Conservation (phyloP, 2,329 filamentous ascomycete genomes). For the Sporothrix protearum region DNA sequence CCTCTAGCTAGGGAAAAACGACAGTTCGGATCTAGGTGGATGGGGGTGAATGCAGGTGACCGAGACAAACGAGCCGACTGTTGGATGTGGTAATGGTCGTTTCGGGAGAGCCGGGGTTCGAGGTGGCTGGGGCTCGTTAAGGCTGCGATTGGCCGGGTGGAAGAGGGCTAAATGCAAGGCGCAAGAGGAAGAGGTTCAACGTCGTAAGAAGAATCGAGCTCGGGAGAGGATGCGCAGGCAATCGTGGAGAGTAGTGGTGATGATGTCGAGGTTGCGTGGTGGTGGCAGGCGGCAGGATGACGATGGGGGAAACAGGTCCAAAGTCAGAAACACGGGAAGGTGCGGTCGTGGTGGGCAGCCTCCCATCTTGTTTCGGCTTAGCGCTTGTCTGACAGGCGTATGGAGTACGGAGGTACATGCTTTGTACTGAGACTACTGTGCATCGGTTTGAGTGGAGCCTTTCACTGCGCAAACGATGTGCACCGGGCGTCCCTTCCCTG, state of each 20-base stretch:
- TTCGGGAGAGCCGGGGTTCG: slow-evolving; percentile 2
- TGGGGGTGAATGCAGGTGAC: background rate
- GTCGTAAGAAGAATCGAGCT: background rate
- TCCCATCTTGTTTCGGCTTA: slow-evolving; percentile 5
- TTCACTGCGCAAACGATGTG: background rate
- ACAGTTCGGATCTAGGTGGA: too few species aligned
- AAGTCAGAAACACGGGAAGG: slow-evolving; percentile 8
- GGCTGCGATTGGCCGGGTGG: background rate
- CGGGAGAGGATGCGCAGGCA: background rate
- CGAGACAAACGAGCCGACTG: background rate
- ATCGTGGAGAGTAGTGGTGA: background rate
- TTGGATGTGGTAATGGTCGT: background rate
- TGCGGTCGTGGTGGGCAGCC: slow-evolving; percentile 1
- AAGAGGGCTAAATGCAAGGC: background rate
- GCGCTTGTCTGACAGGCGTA: background rate
- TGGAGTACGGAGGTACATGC: too few species aligned
- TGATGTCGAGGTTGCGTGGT: background rate
- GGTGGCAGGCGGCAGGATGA: slow-evolving; percentile 16
- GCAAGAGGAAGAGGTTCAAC: background rate
- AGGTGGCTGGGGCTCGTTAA: background rate
- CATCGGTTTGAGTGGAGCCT: background rate
- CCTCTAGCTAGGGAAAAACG: too few species aligned
- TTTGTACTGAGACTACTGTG: background rate
- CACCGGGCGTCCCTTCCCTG: background rate
- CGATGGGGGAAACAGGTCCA: slow-evolving; percentile 13